Evolutionary conservation across 1,284 basidiomycete genomes (phyloP).

Genomic region (Ustilago tritici): DNA sequence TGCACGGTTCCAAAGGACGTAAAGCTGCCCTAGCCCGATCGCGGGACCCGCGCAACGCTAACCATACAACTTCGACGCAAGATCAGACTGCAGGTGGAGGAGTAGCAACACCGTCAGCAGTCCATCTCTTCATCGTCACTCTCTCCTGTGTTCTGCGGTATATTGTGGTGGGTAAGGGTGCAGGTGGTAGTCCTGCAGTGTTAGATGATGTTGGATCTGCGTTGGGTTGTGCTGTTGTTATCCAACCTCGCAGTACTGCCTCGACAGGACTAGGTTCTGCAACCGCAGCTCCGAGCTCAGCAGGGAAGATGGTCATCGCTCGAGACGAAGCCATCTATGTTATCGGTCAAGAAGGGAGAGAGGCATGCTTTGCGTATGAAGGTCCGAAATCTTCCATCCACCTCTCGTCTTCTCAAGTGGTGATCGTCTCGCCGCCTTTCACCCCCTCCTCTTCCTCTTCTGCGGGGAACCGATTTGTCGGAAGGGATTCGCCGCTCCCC

Average conservation of each 20-base stretch:
- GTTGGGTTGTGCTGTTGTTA: slow-evolving; percentile 79
- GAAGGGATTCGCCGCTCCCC: slow-evolving; percentile 60
- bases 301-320: slow-evolving; percentile 83
- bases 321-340: slow-evolving; percentile 92
- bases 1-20: slow-evolving; percentile 42
- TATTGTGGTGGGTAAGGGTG: slow-evolving; percentile 81
- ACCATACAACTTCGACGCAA: slow-evolving; percentile 2
- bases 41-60: slow-evolving; percentile 24
- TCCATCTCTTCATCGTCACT: slow-evolving; percentile 86
- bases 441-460: slow-evolving; percentile 71
- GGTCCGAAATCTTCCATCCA: slow-evolving; percentile 62
- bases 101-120: slow-evolving; percentile 66
- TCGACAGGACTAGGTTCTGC: neutral
- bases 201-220: slow-evolving; percentile 88
- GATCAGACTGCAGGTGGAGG: slow-evolving; percentile 3
- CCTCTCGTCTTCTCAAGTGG: slow-evolving; percentile 64
- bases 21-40: slow-evolving; percentile 34
- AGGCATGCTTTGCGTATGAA: slow-evolving; percentile 80
- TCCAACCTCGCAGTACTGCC: slow-evolving; percentile 25
- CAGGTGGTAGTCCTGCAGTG: slow-evolving; percentile 75
- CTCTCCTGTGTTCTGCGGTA: slow-evolving; percentile 83
- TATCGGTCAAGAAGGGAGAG: slow-evolving; percentile 84
- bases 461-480: slow-evolving; percentile 81
- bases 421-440: slow-evolving; percentile 89
- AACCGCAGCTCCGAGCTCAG: slow-evolving; percentile 70